phyloP scores from a whole-genome alignment of 306 rosid species.

The Comarum palustre region DNA sequence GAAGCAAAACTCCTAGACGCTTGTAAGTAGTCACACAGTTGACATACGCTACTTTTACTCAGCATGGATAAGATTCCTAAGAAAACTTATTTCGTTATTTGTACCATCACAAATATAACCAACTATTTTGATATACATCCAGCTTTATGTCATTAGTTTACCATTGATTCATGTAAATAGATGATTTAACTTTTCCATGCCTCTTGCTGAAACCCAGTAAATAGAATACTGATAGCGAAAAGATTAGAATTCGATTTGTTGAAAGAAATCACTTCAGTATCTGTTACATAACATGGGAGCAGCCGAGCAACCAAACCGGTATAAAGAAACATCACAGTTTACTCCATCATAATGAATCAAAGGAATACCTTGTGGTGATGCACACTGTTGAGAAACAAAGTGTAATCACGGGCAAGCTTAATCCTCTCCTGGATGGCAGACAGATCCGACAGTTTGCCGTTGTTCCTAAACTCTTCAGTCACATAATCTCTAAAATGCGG shows the following conservation, averaged over 20 bases:
- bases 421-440: constrained; percentile 56
- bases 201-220: not conserved
- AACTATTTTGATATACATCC: not conserved
- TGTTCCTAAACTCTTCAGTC: constrained; percentile 56
- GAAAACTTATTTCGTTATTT: not conserved
- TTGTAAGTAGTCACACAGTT: not conserved
- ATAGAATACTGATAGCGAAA: not conserved
- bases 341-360: constrained; percentile 13
- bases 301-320: not conserved
- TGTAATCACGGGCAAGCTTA: constrained; percentile 72
- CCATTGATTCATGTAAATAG: not conserved
- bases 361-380: constrained; percentile 73
- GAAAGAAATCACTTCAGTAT: not conserved
- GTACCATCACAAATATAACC: not conserved
- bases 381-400: constrained; percentile 67
- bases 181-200: not conserved
- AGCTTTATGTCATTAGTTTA: not conserved
- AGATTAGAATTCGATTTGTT: not conserved
- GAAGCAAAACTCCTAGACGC: not conserved
- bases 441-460: constrained; percentile 34
- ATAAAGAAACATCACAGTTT: not conserved
- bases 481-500: constrained; percentile 62
- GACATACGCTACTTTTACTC: not conserved
- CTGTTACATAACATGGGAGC: not conserved
- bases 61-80: not conserved